Evolutionary conservation across 176 grass and related monocot genomes (phyloP), one percentile per base, ranked within the genome.

Genomic region (Phyllostachys edulis): DNA sequence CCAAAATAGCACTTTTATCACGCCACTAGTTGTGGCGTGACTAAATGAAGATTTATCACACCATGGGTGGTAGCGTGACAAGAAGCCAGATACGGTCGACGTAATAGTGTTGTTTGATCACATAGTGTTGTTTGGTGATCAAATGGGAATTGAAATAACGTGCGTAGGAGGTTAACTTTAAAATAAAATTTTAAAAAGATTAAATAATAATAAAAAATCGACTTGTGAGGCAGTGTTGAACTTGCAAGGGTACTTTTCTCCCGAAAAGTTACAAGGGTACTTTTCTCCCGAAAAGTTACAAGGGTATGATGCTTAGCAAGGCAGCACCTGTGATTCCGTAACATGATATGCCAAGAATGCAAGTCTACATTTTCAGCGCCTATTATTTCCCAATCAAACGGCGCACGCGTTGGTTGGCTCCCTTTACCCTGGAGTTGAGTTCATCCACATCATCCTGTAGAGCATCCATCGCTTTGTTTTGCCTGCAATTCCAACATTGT

Each of bases 401-500:
- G 3, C 44, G 54, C 29, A 29, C 29, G 29, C 29, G 29, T 29
- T 29, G 29, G 29, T 29, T 29, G 29, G 29, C 29, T 29, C 29
- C 29, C 29, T 29, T 86, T 59, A 90, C 78, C 41, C 83, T 70
- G 36, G 8, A 21, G 61, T 78, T 90, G 16, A 90, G 64, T 85
- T 86, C 88, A 52, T 86, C 83, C 42, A 86, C 78, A 78, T 86
- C 88, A 46, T 77, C 57, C 17, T 86, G 74, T 67, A 82, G 49
- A 20, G 17, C 3, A 59, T 70, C 83, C 71, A 86, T 45, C n/a
- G 45, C 78, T 57, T 63, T 73, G 61, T 67, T 90, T 82, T 86
- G 83, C 42, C 88, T 86, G 83, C 39, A 40, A 40, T 6, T 40
- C 6, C 39, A 40, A 40, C 29, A 29, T n/a, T n/a, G n/a, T n/a